Conservation (phyloP, 371 early-diverging fungal species). For the Aphelidium insulamus region DNA sequence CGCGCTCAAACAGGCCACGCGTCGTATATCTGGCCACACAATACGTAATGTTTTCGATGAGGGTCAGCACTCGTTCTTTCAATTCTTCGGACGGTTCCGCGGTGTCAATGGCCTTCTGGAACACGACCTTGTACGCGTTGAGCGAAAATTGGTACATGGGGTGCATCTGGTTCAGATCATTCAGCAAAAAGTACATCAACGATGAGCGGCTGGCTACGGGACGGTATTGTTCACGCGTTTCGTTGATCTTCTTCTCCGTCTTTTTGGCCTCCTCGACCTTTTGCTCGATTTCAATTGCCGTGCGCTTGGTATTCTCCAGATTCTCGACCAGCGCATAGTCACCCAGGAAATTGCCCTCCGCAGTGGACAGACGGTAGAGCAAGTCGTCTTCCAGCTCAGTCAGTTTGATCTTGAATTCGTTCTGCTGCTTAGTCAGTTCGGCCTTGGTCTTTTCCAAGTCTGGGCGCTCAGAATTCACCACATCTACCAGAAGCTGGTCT, state of each 20-base stretch:
- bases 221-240: slow-evolving; percentile 32
- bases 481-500: slow-evolving; percentile 35
- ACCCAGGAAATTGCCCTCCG: slow-evolving; percentile 34
- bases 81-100: slow-evolving; percentile 31
- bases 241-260: slow-evolving; percentile 39
- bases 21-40: slow-evolving; percentile 29
- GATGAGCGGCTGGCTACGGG: slow-evolving; percentile 34
- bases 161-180: slow-evolving; percentile 34
- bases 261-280: slow-evolving; percentile 34
- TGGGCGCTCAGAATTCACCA: slow-evolving; percentile 32
- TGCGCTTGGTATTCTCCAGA: slow-evolving; percentile 30
- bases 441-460: slow-evolving; percentile 32
- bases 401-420: slow-evolving; percentile 36
- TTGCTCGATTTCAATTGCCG: slow-evolving; percentile 33
- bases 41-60: slow-evolving; percentile 32
- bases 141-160: slow-evolving; percentile 37
- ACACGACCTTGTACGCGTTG: slow-evolving; percentile 34
- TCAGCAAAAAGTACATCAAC: slow-evolving; percentile 30
- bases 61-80: slow-evolving; percentile 25
- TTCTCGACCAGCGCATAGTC: slow-evolving; percentile 37
- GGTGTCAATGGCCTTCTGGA: slow-evolving; percentile 25
- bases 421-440: slow-evolving; percentile 34
- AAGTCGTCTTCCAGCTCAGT: slow-evolving; percentile 33
- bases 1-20: slow-evolving; percentile 32
- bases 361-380: slow-evolving; percentile 24